Percentiles rank a stretch among this genome's conserved stretches.
These are phyloP conservation scores for Curvularia spicifera DNA, from an alignment of 2,329 filamentous ascomycete species.

Conservation along the genomic window DNA sequence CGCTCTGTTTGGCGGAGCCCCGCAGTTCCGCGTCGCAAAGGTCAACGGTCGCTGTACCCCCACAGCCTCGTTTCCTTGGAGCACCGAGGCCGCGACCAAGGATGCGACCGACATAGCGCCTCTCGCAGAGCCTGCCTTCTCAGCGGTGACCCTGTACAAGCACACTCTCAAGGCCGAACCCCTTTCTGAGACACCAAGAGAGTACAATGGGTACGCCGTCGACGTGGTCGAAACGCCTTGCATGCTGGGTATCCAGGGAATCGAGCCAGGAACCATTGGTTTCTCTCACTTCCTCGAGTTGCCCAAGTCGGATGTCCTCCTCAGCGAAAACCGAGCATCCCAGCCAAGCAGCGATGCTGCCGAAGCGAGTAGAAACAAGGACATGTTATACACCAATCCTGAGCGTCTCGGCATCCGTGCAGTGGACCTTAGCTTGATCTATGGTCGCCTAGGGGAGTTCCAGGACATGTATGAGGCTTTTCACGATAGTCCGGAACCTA, in stretches of 20 bases:
- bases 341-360: constrained; percentile 37
- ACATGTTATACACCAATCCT: constrained; percentile 45
- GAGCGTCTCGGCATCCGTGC: constrained; percentile 49
- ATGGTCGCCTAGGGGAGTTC: constrained; percentile 48
- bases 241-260: constrained; percentile 74
- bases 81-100: constrained; percentile 63
- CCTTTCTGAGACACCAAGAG: constrained; percentile 21
- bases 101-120: constrained; percentile 64
- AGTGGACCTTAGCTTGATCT: constrained; percentile 41
- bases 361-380: constrained; percentile 54
- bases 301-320: constrained; percentile 66
- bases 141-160: constrained; percentile 40
- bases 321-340: constrained; percentile 61
- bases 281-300: constrained; percentile 72
- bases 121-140: constrained; percentile 47
- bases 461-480: constrained; percentile 62
- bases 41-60: constrained; percentile 68
- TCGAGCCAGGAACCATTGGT: constrained; percentile 74
- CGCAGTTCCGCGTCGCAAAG: constrained; percentile 70
- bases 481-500: constrained; percentile 62
- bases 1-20: constrained; percentile 76
- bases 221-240: constrained; percentile 64
- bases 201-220: constrained; percentile 40
- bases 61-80: constrained; percentile 71
- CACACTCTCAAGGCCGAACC: constrained; percentile 25